phyloP scores from a whole-genome alignment of 208 protist species.

The Trypanosoma melophagium region DNA sequence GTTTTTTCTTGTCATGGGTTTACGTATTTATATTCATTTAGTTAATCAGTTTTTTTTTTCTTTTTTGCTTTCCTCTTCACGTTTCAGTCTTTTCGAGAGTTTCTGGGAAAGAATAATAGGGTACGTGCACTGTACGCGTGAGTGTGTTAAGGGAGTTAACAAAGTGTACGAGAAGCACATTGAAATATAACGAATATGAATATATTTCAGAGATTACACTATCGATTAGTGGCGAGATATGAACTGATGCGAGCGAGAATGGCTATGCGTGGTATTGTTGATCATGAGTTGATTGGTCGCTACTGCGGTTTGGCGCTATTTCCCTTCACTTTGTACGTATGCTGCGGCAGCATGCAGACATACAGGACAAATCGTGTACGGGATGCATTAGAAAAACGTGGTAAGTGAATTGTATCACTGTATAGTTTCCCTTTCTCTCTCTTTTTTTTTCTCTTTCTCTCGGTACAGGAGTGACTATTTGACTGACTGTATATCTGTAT shows the following conservation, averaged over 20 bases:
- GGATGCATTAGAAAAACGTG: constrained; percentile 26
- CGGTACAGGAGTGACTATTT: no score
- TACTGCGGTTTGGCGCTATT: constrained; percentile 72
- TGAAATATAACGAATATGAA: constrained; percentile 23
- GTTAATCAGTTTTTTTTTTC: no score
- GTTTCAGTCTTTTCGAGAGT: no score
- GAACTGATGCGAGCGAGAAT: constrained; percentile 64
- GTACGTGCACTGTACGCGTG: no score
- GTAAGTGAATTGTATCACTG: background rate
- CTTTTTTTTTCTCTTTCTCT: background rate
- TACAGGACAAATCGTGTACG: constrained; percentile 55
- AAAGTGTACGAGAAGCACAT: background rate
- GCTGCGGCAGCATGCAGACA: constrained; percentile 55
- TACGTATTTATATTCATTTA: no score
- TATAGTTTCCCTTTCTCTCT: background rate
- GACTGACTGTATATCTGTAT: background rate
- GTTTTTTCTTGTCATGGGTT: no score
- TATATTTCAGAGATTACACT: constrained; percentile 29
- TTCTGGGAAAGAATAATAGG: no score
- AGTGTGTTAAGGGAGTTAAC: background rate
- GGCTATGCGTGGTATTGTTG: constrained; percentile 51
- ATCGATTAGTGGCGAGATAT: constrained; percentile 34
- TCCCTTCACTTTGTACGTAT: constrained; percentile 70
- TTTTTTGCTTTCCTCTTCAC: no score
- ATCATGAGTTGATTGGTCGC: constrained; percentile 79